Conservation (phyloP, 2,329 filamentous ascomycete genomes). For the Xylariaceae sp. region DNA sequence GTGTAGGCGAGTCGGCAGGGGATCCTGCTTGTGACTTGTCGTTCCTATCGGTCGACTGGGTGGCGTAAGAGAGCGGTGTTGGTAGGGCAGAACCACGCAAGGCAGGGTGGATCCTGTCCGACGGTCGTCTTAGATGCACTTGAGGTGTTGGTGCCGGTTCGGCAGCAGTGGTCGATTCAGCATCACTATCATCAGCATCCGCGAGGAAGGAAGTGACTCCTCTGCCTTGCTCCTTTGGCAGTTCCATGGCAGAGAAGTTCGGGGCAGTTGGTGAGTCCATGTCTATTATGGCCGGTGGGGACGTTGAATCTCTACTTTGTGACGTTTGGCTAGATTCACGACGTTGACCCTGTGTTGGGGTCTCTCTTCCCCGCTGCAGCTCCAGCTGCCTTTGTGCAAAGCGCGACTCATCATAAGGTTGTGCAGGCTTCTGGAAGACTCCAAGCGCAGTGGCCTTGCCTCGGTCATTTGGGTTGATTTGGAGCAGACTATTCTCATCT, state of each 20-base stretch:
- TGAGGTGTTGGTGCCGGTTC: constrained; percentile 32
- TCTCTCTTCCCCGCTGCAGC: constrained; percentile 72
- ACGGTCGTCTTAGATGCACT: constrained; percentile 44
- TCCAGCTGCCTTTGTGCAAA: constrained; percentile 80
- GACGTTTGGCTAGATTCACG: constrained; percentile 45
- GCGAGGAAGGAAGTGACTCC: constrained; percentile 42
- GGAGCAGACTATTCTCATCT: constrained; percentile 62
- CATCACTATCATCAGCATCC: constrained; percentile 42
- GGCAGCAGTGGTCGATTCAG: constrained; percentile 24
- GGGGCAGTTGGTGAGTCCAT: constrained; percentile 31
- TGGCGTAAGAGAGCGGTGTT: constrained; percentile 42
- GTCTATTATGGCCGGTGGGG: constrained; percentile 43
- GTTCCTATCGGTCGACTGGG: constrained; percentile 29
- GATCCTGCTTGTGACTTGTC: constrained; percentile 31
- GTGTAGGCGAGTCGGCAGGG: constrained; percentile 70
- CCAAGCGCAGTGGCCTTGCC: constrained; percentile 35
- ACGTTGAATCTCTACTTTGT: constrained; percentile 42
- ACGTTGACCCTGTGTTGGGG: constrained; percentile 48
- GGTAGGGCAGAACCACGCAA: constrained; percentile 46
- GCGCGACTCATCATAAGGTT: constrained; percentile 79
- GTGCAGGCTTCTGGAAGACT: constrained; percentile 62
- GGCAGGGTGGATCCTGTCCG: constrained; percentile 55
- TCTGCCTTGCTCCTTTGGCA: constrained; percentile 34
- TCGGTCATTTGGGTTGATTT: constrained; percentile 72
- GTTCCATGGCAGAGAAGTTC: constrained; percentile 27